Evolutionary conservation across 345 rosid genomes (phyloP), one percentile per base, ranked within the genome.

Genomic region (Abelmoschus esculentus): DNA sequence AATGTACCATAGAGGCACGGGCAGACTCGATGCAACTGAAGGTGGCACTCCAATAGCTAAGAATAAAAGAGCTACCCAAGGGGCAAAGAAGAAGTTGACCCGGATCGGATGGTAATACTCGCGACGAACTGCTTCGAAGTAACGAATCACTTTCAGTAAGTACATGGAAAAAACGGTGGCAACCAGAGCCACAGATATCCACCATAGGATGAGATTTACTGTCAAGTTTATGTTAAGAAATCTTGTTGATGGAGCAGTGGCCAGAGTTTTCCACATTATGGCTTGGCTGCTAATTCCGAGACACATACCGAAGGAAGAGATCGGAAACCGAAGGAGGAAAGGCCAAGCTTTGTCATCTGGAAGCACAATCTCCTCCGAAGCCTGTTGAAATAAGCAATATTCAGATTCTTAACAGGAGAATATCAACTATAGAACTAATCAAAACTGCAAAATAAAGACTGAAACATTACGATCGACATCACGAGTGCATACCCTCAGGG

Each of bases 281-380:
- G 97, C 92, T 82, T 93, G 97, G 83, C 98, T 93, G 76, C 93
- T 82, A 15, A 87, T 85, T 40, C 98, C 98, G 9, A 93, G 92
- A 76, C 98, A 90, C 76, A 93, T 87, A 79, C 98, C 96, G 28
- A 84, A 93, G 0, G 97, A 87, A 61, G 97, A 85, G 47, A 93
- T 67, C 0, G 92, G 89, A 73, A 17, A 93, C 26, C 97, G 85
- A 1, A 90, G 88, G 72, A 93, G 93, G 77, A 93, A 93, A 29
- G 98, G 98, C 97, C 98, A 93, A 38, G 55, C 79, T 83, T 82
- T 85, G 82, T 89, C 96, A 2, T 80, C 87, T 3, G 97, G 98
- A 22, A 93, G 84, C 28, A 90, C 80, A 53, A 86, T 85, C 74
- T 85, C 76, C 81, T 93, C 98, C 6, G 80, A 83, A 38, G 84